Base-by-base conservation (phyloP, 1,139 yeast genomes). In the Saccharomyces uvarum region DNA sequence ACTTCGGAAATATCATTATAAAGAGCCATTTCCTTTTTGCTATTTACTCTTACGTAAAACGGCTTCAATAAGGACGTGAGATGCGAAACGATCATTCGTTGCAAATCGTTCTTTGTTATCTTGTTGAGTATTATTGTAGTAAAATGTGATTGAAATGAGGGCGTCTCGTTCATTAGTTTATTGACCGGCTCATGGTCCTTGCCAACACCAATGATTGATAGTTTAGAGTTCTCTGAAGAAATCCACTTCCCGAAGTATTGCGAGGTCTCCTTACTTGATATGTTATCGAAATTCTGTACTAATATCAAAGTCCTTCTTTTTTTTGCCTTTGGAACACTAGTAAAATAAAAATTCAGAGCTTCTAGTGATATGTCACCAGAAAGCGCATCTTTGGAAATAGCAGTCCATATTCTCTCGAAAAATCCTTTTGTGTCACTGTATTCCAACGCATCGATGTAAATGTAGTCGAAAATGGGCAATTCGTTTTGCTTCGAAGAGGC, bases 161-260 rank as follows among this genome's bases (percentile, higher is more conserved):
- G 44, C 7, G 16, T 19, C 13, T 9, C 13, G 16, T 38, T 38
- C 7, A 38, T 38, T 38, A 14, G 44, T 6, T 16, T 13, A 4
- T 9, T 11, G 11, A 38, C 19, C 42, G 11, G 3, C 11, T 8
- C 42, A 16, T 38, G 9, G 6, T 9, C 13, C 4, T n/a, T 11
- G 11, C 96, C 96, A 48, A 89, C 88, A 0, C 96, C 96, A 53
- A 90, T 77, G 2, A 90, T 93, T 54, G 89, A 80, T 51, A 90
- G 74, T 62, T 83, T 84, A 2, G 97, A 87, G 58, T 82, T 74
- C 7, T 78, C 73, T 61, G 85, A 81, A 0, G 95, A 82, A 9
- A 97, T 96, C 97, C 97, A 90, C 69, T 90, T 89, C 75, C 90
- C 88, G 64, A 90, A 86, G 66, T 90, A 89, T 71, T 89, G 89